Conservation (phyloP, 192 early-diverging fungal genomes). For the Coemansia erecta region DNA sequence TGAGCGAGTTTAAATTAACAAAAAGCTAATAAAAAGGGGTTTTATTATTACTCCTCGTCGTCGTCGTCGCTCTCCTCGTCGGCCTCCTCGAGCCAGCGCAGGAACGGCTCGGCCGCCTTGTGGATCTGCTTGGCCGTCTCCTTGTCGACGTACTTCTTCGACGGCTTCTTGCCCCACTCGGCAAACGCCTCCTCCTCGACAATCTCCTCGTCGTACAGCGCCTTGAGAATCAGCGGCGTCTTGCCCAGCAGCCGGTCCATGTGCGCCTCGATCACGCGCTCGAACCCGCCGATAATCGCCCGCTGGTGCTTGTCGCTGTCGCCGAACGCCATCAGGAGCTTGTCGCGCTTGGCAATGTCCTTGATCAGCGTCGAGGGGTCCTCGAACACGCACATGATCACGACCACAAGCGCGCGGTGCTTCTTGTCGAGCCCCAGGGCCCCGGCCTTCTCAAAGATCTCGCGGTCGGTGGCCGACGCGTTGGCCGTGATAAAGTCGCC, state of each 20-base stretch:
- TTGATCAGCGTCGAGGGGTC: conserved; percentile 53
- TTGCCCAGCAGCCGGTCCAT: conserved; percentile 60
- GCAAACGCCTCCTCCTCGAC: conserved; percentile 87
- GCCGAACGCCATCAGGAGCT: conserved; percentile 73
- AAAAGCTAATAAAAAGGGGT: neutral
- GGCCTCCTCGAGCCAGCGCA: conserved; percentile 87
- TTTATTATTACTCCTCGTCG: neutral
- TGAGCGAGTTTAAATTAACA: conserved; percentile 8
- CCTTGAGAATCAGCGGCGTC: conserved; percentile 78
- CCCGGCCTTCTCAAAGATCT: conserved; percentile 74
- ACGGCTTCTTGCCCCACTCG: conserved; percentile 85
- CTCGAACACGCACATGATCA: conserved; percentile 82
- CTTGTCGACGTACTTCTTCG: conserved; percentile 81
- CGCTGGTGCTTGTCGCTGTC: conserved; percentile 81
- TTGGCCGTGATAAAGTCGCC: conserved; percentile 70
- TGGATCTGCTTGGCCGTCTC: conserved; percentile 78
- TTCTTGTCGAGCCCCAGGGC: conserved; percentile 73
- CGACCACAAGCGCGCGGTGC: conserved; percentile 76
- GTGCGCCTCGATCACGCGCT: conserved; percentile 70
- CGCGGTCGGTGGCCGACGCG: conserved; percentile 59
- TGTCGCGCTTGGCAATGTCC: conserved; percentile 70
- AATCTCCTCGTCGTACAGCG: conserved; percentile 86
- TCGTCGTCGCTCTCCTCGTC: conserved; percentile 68
- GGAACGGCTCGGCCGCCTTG: conserved; percentile 83
- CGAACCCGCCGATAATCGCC: conserved; percentile 87